A percentile compares a stretch with the other conserved stretches of the same genome.
phyloP scores from a whole-genome alignment of 495 filamentous ascomycete genomes.

The Mycothermus thermophilus region DNA sequence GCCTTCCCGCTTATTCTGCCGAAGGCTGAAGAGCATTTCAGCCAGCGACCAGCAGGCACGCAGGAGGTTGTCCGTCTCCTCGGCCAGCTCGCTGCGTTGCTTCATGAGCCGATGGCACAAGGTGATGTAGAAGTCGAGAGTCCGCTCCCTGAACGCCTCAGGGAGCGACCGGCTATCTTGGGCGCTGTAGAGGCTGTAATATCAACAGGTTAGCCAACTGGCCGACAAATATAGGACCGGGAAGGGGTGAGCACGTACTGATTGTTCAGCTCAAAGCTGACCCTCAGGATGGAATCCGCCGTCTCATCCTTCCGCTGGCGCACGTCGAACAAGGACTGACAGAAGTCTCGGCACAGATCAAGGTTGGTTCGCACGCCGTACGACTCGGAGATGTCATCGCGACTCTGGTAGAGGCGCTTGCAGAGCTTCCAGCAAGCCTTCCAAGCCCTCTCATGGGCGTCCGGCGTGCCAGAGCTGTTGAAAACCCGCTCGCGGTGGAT shows the following conservation, averaged over 20 bases:
- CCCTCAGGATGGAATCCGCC: slow-evolving; percentile 70
- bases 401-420: slow-evolving; percentile 70
- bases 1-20: slow-evolving; percentile 65
- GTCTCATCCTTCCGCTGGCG: slow-evolving; percentile 59
- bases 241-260: slow-evolving; percentile 33
- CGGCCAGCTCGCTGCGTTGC: slow-evolving; percentile 59
- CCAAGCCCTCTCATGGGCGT: slow-evolving; percentile 75
- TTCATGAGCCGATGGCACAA: slow-evolving; percentile 90
- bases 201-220: slow-evolving; percentile 11
- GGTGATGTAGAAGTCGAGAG: slow-evolving; percentile 86
- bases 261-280: slow-evolving; percentile 91
- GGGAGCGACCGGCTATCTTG: slow-evolving; percentile 68
- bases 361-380: slow-evolving; percentile 64
- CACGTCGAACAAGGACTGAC: slow-evolving; percentile 77
- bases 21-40: slow-evolving; percentile 86
- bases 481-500: slow-evolving; percentile 70
- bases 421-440: slow-evolving; percentile 85
- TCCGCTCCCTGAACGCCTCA: slow-evolving; percentile 77
- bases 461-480: slow-evolving; percentile 50
- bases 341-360: slow-evolving; percentile 83
- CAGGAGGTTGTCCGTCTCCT: slow-evolving; percentile 70
- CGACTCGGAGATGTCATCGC: slow-evolving; percentile 52
- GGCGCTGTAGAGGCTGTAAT: slow-evolving; percentile 58
- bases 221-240: not conserved
- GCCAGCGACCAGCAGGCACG: slow-evolving; percentile 82